A percentile compares a stretch with the other conserved stretches of the same genome.
These are phyloP conservation scores for Triangularia setosa DNA, from an alignment of 2,329 filamentous ascomycete species.

Conservation along the genomic window DNA sequence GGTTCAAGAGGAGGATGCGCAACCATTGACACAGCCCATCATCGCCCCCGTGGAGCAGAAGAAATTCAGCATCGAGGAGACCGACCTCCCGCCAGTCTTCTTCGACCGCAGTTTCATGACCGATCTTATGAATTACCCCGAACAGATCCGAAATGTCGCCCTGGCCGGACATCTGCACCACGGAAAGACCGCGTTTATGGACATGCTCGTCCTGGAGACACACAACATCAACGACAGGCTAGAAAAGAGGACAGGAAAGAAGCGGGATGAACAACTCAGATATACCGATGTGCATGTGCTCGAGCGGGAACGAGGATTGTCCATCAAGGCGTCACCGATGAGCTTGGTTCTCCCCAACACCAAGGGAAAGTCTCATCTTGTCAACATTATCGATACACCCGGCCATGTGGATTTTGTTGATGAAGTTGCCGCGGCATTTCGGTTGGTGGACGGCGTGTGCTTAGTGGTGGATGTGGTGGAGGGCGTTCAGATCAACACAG, in stretches of 20 bases:
- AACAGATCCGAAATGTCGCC: conserved; percentile 89
- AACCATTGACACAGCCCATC: conserved; percentile 87
- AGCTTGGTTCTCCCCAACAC: conserved; percentile 83
- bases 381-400: conserved; percentile 94
- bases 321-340: conserved; percentile 92
- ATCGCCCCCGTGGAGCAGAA: conserved; percentile 90
- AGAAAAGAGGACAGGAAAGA: conserved; percentile 76
- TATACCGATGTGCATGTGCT: conserved; percentile 92
- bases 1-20: conserved; percentile 95
- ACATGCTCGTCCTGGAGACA: conserved; percentile 95
- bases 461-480: conserved; percentile 95
- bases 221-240: conserved; percentile 79
- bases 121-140: conserved; percentile 92
- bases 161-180: conserved; percentile 92
- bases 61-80: conserved; percentile 92
- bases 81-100: conserved; percentile 81
- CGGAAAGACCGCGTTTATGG: conserved; percentile 97
- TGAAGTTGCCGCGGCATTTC: conserved; percentile 83
- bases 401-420: conserved; percentile 99
- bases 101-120: conserved; percentile 91
- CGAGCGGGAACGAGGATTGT: conserved; percentile 84
- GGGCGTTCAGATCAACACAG: conserved; percentile 97
- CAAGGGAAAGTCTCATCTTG: conserved; percentile 87
- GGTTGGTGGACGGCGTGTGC: conserved; percentile 86
- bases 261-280: conserved; percentile 81